Percentiles rank a stretch among this genome's conserved stretches.
Evolutionary conservation across 257 asterid genomes (phyloP).

Genomic region (Vinca minor): DNA sequence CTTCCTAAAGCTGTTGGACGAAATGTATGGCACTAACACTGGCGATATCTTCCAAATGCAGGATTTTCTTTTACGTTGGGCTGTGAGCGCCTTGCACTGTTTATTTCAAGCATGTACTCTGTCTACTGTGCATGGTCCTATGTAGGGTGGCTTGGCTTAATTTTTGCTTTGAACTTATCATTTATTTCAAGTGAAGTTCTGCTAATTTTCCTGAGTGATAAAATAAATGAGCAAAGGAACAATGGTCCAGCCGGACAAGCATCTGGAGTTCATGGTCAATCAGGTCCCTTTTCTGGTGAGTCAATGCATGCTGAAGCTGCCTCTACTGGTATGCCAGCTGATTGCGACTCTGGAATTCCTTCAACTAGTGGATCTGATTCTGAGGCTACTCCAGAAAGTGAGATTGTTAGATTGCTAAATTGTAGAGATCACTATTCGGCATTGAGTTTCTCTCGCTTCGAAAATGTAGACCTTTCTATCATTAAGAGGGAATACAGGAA

Average conservation of each 20-base stretch:
- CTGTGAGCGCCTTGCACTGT: conserved; percentile 65
- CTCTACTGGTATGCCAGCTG: conserved; percentile 35
- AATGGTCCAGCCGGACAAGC: conserved; percentile 53
- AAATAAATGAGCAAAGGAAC: conserved; percentile 43
- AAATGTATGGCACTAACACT: conserved; percentile 16
- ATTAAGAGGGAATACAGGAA: conserved; percentile 81
- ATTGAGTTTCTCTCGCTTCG: conserved; percentile 68
- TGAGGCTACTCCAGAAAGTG: conserved; percentile 76
- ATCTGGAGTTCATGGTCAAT: conserved; percentile 46
- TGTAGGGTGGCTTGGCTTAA: conserved; percentile 78
- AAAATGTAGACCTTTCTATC: conserved; percentile 51
- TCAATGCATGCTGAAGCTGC: conserved; percentile 26
- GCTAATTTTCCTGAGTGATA: conserved; percentile 54
- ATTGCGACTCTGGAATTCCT: conserved; percentile 60
- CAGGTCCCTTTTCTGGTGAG: conserved; percentile 38
- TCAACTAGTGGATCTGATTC: conserved; percentile 76
- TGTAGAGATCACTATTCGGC: conserved; percentile 80
- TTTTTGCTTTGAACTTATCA: conserved; percentile 64
- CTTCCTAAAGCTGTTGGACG: conserved; percentile 1
- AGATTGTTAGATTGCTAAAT: conserved; percentile 66
- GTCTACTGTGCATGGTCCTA: conserved; percentile 68
- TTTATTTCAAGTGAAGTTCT: conserved; percentile 81
- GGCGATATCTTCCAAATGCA: conserved; percentile 30
- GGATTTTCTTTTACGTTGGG: conserved; percentile 49
- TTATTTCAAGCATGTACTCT: conserved; percentile 57